Evolutionary conservation across 306 rosid genomes (phyloP), one percentile per base, ranked within the genome.

Genomic region (Dryas octopetala): DNA sequence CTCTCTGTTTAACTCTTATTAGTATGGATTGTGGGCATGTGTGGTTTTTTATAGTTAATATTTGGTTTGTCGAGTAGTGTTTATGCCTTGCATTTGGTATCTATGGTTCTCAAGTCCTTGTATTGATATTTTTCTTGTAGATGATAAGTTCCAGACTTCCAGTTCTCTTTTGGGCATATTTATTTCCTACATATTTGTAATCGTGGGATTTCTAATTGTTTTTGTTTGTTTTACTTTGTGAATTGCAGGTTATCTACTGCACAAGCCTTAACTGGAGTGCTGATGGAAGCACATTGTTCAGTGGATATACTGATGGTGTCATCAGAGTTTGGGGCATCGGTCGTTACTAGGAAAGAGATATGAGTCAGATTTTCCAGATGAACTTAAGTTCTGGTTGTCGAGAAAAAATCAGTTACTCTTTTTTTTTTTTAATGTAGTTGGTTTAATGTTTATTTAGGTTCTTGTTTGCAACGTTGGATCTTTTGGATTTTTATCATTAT

Each of bases 261-360:
- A 91, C 98, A 1, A 83, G 98, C 80, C 84, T 93, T 96, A 89
- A 79, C 90, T 93, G 98, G 97, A 93, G 91, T 45, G 93, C 88
- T 0, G 98, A 93, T 88, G 99, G 99, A 62, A 92, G 97, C 97
- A 96, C 99, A 6, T 77, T 96, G 86, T 96, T 96, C 55, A 92
- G 99, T 57, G 99, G 99, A 5, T 96, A 96, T 51, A 92, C 99
- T 0, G 99, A 96, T 12, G 99, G 99, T 3, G 93, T 96, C 7
- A 83, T 96, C 75, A 83, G 99, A 84, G 99, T 96, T 14, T 96
- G 99, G 99, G 99, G 87, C 0, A 89, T 92, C 48, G 99, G 98
- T 0, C 99, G 98, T 23, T 85, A 66, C 50, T 84, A 91, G 86
- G 0, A 50, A 80, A 64, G 41, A 53, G 41, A 53, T 52, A 3